A percentile compares a stretch with the other conserved stretches of the same genome.
phyloP scores from a whole-genome alignment of 768 basidiomycete species.

The Suillus clintonianus region DNA sequence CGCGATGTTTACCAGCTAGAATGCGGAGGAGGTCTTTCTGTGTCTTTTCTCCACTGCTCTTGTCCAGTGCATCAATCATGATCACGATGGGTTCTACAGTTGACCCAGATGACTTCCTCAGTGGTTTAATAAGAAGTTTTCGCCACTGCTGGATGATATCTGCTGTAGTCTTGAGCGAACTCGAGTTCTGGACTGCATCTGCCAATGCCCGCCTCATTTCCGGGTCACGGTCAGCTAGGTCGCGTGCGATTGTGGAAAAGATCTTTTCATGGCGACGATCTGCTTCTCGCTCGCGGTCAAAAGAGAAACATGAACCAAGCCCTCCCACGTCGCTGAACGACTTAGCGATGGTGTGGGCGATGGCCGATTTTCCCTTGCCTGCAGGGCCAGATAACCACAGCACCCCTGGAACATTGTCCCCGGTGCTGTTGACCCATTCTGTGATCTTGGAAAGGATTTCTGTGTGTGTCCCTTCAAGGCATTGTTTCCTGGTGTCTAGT shows the following conservation, averaged over 20 bases:
- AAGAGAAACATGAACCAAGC: conserved; percentile 13
- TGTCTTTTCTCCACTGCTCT: conserved; percentile 6
- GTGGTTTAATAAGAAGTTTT: background rate
- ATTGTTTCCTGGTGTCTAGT: conserved; percentile 11
- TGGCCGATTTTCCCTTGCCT: conserved; percentile 26
- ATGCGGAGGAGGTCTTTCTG: background rate
- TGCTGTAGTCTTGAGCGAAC: background rate
- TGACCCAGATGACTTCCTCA: background rate
- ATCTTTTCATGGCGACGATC: conserved; percentile 7
- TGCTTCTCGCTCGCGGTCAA: conserved; percentile 2
- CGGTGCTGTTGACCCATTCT: conserved; percentile 20
- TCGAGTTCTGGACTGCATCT: background rate
- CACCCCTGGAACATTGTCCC: conserved; percentile 7
- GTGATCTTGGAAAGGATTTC: conserved; percentile 26
- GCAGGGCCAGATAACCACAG: conserved; percentile 26
- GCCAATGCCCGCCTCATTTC: background rate
- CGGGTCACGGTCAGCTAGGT: conserved; percentile 9
- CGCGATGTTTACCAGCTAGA: no score
- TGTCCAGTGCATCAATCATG: conserved; percentile 25
- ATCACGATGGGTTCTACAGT: conserved; percentile 14
- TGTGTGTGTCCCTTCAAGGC: conserved; percentile 22
- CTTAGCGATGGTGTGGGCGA: conserved; percentile 7
- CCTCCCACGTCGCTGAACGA: conserved; percentile 10
- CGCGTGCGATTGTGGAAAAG: conserved; percentile 20
- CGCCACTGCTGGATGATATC: background rate